phyloP scores from a whole-genome alignment of 2,329 filamentous ascomycete species.

The Neoascochyta sp. region DNA sequence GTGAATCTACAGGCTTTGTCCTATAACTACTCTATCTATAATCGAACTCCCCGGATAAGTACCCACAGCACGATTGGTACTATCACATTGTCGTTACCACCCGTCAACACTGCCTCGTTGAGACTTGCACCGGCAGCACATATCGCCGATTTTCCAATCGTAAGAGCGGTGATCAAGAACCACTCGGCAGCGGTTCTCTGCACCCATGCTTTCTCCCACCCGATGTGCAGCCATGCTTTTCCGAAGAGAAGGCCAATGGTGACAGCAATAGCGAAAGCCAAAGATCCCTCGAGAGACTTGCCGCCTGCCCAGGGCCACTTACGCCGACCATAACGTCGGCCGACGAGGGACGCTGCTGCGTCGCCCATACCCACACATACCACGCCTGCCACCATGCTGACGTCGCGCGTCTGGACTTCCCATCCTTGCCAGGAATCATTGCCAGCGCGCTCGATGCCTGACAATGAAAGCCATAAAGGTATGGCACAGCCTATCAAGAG shows the following conservation, averaged over 20 bases:
- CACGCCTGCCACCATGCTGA: constrained; percentile 88
- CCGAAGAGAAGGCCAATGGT: constrained; percentile 67
- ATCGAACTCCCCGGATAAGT: constrained; percentile 72
- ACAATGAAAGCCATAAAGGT: constrained; percentile 84
- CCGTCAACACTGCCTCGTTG: constrained; percentile 91
- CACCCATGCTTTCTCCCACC: constrained; percentile 54
- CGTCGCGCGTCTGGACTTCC: constrained; percentile 68
- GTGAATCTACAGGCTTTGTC: no score
- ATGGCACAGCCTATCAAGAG: constrained; percentile 92
- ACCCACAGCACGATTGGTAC: constrained; percentile 92
- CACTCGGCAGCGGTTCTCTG: constrained; percentile 43
- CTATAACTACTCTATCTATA: no score
- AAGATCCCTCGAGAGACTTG: constrained; percentile 84
- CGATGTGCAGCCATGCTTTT: constrained; percentile 70
- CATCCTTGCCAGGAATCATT: constrained; percentile 62
- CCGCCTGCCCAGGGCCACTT: constrained; percentile 98
- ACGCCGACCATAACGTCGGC: constrained; percentile 74
- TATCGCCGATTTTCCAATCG: constrained; percentile 58
- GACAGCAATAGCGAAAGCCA: constrained; percentile 80
- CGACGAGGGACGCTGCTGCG: constrained; percentile 85
- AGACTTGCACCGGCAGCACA: constrained; percentile 78
- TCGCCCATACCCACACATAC: constrained; percentile 95
- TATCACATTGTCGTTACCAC: constrained; percentile 97
- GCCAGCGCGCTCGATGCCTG: constrained; percentile 60
- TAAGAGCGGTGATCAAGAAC: constrained; percentile 23